Evolutionary conservation across 331 rosid genomes (phyloP).

Genomic region (Spiraea crenata): DNA sequence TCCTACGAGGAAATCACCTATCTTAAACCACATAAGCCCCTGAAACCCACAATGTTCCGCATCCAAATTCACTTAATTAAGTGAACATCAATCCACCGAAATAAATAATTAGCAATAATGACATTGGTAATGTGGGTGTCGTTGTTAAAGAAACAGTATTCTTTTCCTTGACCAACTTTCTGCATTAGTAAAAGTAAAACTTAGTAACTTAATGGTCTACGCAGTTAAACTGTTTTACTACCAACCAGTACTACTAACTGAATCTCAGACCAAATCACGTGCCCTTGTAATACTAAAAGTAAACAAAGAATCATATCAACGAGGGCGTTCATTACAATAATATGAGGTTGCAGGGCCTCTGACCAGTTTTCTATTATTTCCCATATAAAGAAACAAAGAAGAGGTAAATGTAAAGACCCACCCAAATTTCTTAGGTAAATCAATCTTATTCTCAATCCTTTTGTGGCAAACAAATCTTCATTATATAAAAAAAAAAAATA

Average conservation of each 20-base stretch:
- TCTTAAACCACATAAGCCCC: neutral
- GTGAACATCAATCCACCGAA: slow-evolving; percentile 1
- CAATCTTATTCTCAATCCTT: too few species aligned
- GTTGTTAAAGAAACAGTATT: neutral
- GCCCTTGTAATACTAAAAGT: neutral
- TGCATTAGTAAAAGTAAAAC: neutral
- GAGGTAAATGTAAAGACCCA: neutral
- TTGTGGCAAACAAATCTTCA: too few species aligned
- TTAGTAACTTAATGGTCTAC: neutral
- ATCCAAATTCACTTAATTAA: slow-evolving; percentile 19
- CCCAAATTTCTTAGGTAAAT: too few species aligned
- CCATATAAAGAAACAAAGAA: neutral
- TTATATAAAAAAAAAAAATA: too few species aligned
- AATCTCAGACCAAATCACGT: neutral
- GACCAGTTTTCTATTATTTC: neutral
- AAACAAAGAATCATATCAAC: neutral
- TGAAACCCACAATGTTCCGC: neutral
- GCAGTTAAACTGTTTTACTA: neutral
- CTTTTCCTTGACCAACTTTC: neutral
- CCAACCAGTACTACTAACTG: too few species aligned
- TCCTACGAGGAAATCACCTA: slow-evolving; percentile 1
- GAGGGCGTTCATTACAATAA: neutral
- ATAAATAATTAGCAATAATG: neutral
- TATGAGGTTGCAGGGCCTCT: neutral
- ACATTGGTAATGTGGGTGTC: neutral